Evolutionary conservation across 2,329 filamentous ascomycete genomes (phyloP), one percentile per base, ranked within the genome.

Genomic region (Phialemoniopsis sp.): DNA sequence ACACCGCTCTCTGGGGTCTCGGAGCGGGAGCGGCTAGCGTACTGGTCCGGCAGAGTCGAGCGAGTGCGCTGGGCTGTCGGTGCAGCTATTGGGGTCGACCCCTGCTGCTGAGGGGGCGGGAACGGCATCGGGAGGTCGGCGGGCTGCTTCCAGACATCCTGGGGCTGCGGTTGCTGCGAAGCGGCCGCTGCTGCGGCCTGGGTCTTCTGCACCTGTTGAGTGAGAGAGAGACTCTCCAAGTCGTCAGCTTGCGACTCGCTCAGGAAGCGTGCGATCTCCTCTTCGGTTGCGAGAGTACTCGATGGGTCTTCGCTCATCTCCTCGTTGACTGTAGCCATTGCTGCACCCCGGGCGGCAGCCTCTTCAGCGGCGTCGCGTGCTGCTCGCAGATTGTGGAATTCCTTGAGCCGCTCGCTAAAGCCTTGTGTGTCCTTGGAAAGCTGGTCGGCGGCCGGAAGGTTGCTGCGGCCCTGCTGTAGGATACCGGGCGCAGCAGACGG

Each of bases 51-150:
- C 4, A 96, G 75, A 46, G 90, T 90, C 38, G 89, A 89, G 44
- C 83, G 76, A 48, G 83, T 86, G 36, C 90, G 82, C 64, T 95
- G 89, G 9, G 90, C 89, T 32, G 87, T 89, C 12, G 90, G 91
- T 1, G 91, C 90, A 4, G 90, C 89, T 29, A 96, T 73, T 31
- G 89, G 89, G 3, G 89, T 94, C 16, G 79, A 28, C 8, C 12
- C 78, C 3, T 87, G 88, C 38, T 84, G 79, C 10, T 85, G 82
- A 33, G 85, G 86, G 3, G 76, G 78, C 15, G 78, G 78, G 56
- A 84, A 84, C 5, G 86, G 84, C 72, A 87, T 82, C n/a, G 89
- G 87, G 54, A 94, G 74, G 19, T 80, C 84, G 8, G 72, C 68
- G 13, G 76, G 76, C 38, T 81, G 72, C 53, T 80, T 78, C 32